Base-by-base conservation (phyloP, 2,329 filamentous ascomycete species). In the Aureobasidium uvarum region DNA sequence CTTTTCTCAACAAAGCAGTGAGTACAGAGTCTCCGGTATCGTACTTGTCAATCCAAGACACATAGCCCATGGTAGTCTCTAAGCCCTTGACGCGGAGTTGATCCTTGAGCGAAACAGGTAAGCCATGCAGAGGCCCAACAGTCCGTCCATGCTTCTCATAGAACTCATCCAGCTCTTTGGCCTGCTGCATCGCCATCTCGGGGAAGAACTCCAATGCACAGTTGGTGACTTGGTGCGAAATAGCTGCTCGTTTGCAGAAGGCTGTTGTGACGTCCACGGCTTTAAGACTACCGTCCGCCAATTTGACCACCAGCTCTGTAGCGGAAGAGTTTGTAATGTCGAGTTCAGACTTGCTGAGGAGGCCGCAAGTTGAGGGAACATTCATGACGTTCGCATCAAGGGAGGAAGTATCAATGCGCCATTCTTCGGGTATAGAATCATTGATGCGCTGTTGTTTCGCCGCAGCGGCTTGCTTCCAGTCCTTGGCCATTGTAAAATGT, bases 31-130 rank as follows among this genome's bases (percentile, higher is more conserved):
- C 83, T 67, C 79, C 74, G 36, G 75, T 73, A 16, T 83, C 85
- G 0, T 88, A 85, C 54, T 87, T 80, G 45, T 82, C 81, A 3
- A 87, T 84, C 65, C 88, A 81, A 1, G 83, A 82, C 0, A 83
- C 83, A 67, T 92, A 88, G 8, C 89, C 88, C 1, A 88, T 80
- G 66, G 83, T 83, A 20, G 79, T 71, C 66, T 81, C 79, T 2
- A 81, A 72, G 1, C 76, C 82, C n/a, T 66, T 60, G 31, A 70
- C 58, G 3, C 66, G 48, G 43, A 70, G 60, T 43, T 62, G 66
- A 51, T 70, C 69, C 56, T 70, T 70, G 14, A 70, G 52, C 8
- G 67, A 69, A 39, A 70, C 67, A 11, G 69, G 69, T 16, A 70
- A 38, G 16, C 69, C 69, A 46, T 70, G 43, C 23, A 63, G 74